Evolutionary conservation across 345 rosid genomes (phyloP), one percentile per base, ranked within the genome.

Genomic region (Euclidium syriacum): DNA sequence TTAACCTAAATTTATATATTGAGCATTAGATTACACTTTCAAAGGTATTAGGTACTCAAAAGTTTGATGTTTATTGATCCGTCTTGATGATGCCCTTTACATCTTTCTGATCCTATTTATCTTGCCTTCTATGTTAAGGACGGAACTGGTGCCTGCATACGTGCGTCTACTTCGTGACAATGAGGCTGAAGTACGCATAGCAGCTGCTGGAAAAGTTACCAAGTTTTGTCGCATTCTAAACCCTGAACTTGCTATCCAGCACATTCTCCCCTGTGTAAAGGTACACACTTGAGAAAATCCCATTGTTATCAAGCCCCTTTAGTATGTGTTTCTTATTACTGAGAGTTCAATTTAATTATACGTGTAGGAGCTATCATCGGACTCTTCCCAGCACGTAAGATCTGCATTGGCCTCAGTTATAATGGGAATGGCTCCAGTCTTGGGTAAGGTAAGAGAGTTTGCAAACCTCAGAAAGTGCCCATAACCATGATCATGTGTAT

Each of bases 141-240:
- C 80, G 70, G 96, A 85, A 23, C 67, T 92, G 76, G 90, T 89
- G 52, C 98, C 98, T 71, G 96, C 98, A 52, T 92, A 89, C 70
- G 96, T 92, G 57, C 89, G 91, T 48, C 70, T 92, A 57, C 94
- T 92, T 48, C 90, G 96, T 44, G 98, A 92, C 78, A 92, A 89
- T 82, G 98, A 92, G 75, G 98, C 98, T 77, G 98, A 92, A 85
- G 98, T 92, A 32, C 91, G 98, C 8, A 92, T 89, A 72, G 98
- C 98, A 24, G 97, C 98, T 72, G 95, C 96, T 14, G 95, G 98
- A 16, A 89, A 89, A 84, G 95, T 89, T 40, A 89, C 98, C 3
- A 92, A 87, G 76, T 92, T 92, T 75, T 92, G 95, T 74, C 81
- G 90, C 61, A 92, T 89, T 68, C 78, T 92, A 67, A 89, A 59